Conservation (phyloP, 257 asterid species). For the Mitragyna speciosa region DNA sequence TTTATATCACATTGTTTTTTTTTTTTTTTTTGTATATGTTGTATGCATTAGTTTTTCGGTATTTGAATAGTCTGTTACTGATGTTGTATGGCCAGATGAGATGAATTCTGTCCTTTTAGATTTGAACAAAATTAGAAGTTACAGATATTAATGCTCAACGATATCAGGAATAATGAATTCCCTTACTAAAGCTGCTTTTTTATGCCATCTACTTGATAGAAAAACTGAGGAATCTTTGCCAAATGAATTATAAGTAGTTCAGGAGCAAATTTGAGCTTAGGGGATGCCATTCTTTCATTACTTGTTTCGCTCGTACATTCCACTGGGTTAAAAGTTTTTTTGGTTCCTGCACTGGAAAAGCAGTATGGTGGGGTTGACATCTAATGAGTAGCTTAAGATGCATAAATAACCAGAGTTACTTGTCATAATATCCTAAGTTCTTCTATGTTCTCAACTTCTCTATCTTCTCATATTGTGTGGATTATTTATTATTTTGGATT, state of each 20-base stretch:
- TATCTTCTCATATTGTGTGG: neutral
- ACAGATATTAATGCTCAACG: neutral
- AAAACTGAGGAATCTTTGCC: neutral
- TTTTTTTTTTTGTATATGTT: too few relatives aligned
- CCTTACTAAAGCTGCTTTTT: neutral
- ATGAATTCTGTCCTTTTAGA: neutral
- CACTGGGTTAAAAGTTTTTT: too few relatives aligned
- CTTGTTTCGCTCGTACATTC: neutral
- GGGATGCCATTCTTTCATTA: too few relatives aligned
- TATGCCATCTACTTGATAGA: too few relatives aligned
- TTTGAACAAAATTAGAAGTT: neutral
- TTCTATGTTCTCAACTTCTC: neutral
- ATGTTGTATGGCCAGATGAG: neutral
- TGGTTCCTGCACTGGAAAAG: neutral
- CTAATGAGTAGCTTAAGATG: neutral
- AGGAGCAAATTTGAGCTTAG: too few relatives aligned
- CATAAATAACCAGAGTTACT: neutral
- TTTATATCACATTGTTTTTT: conserved; percentile 12
- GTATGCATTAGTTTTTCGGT: neutral
- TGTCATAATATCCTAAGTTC: neutral
- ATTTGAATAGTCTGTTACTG: neutral
- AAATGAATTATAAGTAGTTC: neutral
- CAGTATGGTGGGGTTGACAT: neutral
- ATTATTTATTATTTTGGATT: too few relatives aligned
- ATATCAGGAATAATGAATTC: neutral